phyloP scores from a whole-genome alignment of 2,329 filamentous ascomycete genomes.

The Scedosporium boydii region DNA sequence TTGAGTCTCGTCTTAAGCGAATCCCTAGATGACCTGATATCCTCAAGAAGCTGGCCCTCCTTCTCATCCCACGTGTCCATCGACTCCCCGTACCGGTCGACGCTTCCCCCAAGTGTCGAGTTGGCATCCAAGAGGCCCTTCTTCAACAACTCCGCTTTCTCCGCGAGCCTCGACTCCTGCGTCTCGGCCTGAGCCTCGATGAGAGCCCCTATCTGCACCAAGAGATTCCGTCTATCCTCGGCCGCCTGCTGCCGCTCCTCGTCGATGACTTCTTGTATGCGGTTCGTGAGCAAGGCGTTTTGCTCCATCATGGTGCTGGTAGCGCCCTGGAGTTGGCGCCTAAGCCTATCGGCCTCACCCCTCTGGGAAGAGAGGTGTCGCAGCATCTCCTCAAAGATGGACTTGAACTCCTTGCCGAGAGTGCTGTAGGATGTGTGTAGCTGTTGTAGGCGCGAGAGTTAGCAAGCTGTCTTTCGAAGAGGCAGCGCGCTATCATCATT shows the following conservation, averaged over 20 bases:
- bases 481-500: slow-evolving; percentile 15
- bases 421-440: slow-evolving; percentile 77
- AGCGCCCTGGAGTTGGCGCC: slow-evolving; percentile 61
- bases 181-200: slow-evolving; percentile 64
- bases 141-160: slow-evolving; percentile 52
- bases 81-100: slow-evolving; percentile 55
- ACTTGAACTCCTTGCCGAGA: slow-evolving; percentile 78
- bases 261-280: slow-evolving; percentile 59
- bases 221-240: slow-evolving; percentile 62
- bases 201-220: slow-evolving; percentile 68
- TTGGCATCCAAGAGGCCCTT: slow-evolving; percentile 41
- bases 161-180: slow-evolving; percentile 62
- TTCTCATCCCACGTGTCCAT: slow-evolving; percentile 68
- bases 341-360: slow-evolving; percentile 62
- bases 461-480: not conserved
- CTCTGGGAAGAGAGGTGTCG: slow-evolving; percentile 37
- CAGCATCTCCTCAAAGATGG: slow-evolving; percentile 71
- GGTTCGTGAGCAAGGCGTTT: slow-evolving; percentile 55
- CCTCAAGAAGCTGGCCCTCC: slow-evolving; percentile 59
- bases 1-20: slow-evolving; percentile 72
- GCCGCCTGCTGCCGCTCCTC: slow-evolving; percentile 68
- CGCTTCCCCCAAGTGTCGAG: slow-evolving; percentile 53
- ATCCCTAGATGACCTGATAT: slow-evolving; percentile 65
- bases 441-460: slow-evolving; percentile 24
- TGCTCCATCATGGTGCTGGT: slow-evolving; percentile 59